phyloP scores from a whole-genome alignment of 352 stramenopile species.

The Globisporangium orthogonon region DNA sequence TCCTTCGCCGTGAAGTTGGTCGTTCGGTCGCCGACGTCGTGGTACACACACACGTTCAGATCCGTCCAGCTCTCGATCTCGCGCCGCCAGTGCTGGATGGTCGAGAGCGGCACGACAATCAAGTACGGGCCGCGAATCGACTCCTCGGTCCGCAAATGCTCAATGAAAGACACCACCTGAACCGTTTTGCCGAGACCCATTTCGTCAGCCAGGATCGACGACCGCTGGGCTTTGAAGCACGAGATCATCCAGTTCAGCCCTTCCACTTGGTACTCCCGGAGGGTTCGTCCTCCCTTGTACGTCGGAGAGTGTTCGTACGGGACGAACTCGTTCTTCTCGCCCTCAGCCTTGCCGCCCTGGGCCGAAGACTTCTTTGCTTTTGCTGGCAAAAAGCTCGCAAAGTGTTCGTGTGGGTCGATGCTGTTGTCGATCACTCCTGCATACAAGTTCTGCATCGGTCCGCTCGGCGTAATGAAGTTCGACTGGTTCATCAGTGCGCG shows the following conservation, averaged over 20 bases:
- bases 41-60: conserved; percentile 97
- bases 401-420: conserved; percentile 87
- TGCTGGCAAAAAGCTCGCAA: conserved; percentile 76
- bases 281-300: conserved; percentile 79
- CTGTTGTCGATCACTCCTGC: conserved; percentile 86
- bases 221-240: conserved; percentile 82
- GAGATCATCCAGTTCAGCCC: conserved; percentile 89
- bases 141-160: conserved; percentile 82
- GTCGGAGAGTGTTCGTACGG: conserved; percentile 88
- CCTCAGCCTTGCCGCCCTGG: conserved; percentile 5
- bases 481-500: conserved; percentile 32
- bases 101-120: conserved; percentile 85
- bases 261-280: conserved; percentile 82
- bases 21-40: conserved; percentile 88
- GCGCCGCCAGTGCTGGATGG: conserved; percentile 84
- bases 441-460: conserved; percentile 85
- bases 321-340: conserved; percentile 64
- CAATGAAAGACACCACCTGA: conserved; percentile 92
- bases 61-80: conserved; percentile 94
- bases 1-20: conserved; percentile 85
- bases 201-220: conserved; percentile 87
- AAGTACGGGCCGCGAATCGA: conserved; percentile 78
- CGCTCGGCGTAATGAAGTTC: conserved; percentile 70
- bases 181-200: conserved; percentile 95
- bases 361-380: conserved; percentile 17